Evolutionary conservation across 257 asterid species (phyloP).

Genomic region (Capsicum rhomboideum): DNA sequence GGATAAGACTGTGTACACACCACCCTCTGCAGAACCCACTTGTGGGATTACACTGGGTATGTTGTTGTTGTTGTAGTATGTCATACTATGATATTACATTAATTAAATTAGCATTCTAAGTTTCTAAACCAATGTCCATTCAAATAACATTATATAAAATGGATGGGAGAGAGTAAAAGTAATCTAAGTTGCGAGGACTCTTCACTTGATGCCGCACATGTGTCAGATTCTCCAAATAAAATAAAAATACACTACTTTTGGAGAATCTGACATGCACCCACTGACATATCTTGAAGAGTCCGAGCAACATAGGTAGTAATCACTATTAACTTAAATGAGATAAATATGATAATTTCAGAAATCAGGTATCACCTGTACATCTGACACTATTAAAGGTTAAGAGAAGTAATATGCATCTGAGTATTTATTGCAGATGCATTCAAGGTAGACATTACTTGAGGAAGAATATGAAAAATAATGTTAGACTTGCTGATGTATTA

Average conservation of each 20-base stretch:
- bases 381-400: background rate
- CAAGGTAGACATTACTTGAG: background rate
- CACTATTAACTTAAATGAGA: background rate
- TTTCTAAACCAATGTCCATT: background rate
- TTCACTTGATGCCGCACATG: no score
- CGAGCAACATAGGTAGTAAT: background rate
- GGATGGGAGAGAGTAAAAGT: background rate
- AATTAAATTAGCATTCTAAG: background rate
- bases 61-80: background rate
- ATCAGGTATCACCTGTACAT: background rate
- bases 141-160: background rate
- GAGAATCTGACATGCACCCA: no score
- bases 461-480: background rate
- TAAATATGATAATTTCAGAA: background rate
- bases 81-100: background rate
- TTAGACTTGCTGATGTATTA: background rate
- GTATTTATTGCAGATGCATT: background rate
- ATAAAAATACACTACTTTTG: no score
- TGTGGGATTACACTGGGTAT: rapidly evolving
- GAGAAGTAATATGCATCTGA: background rate
- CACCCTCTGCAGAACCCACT: background rate
- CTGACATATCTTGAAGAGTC: no score
- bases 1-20: background rate
- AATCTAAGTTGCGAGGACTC: no score
- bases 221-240: no score